Base-by-base conservation (phyloP, 331 rosid species). In the Erythrophleum ivorense region DNA sequence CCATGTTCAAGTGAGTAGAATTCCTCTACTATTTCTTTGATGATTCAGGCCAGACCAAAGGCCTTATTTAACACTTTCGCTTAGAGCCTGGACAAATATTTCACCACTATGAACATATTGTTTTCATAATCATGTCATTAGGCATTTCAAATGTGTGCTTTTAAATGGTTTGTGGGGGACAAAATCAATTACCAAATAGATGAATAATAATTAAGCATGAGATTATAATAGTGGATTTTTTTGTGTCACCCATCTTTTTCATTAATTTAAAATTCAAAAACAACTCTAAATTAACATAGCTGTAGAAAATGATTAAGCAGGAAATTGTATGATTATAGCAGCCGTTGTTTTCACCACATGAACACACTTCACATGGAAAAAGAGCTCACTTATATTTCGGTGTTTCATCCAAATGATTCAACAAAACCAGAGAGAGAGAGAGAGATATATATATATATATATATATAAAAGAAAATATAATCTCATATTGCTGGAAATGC, bases 181-280 rank as follows among this genome's bases (percentile, higher is more conserved):
- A 89, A 76, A 78, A 81, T 87, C 85, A 89, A 79, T 85, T 69
- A 80, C 81, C 78, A 62, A 16, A 18, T 76, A 76, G 57, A 60
- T 77, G 81, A 79, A 81, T 66, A 84, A 89, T 87, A 81, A 86
- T 89, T 71, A 89, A 89, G 82, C 85, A 91, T 71, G 80, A 72
- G 65, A 16, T 52, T 14, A 52, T 79, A 77, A 21, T 76, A 85
- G 84, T 58, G 73, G 74, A 76, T 60, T 50, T 59, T 74, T 84
- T 46, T 9, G 11, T 14, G 19, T 36, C 72, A 60, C 84, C 50
- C 49, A 72, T 15, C 74, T 64, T 46, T 43, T 78, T 65, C 62
- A 14, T 10, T 21, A 40, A 9, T 45, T 21, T 24, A 45, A 53
- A 74, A 65, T 46, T 8, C 5, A 43, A 36, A 36, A 36, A 36